Evolutionary conservation across 2,329 filamentous ascomycete genomes (phyloP).

Genomic region (Aspergillus viridinutans): DNA sequence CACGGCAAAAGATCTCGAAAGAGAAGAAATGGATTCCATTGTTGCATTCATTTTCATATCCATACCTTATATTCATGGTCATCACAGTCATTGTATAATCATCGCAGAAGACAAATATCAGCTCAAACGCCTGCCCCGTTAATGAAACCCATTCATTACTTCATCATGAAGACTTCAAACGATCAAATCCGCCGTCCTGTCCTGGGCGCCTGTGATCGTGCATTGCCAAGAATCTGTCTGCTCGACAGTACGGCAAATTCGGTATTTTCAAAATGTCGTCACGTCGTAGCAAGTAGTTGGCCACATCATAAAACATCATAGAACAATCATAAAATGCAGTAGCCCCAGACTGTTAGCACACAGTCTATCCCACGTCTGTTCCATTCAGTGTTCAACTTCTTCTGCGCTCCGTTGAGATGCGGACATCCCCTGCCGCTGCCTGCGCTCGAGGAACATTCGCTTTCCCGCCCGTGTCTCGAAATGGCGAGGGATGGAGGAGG

Average conservation of each 20-base stretch:
- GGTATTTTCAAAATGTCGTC: not conserved
- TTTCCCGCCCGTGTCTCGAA: constrained; percentile 88
- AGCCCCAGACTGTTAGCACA: not conserved
- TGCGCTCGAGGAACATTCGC: constrained; percentile 61
- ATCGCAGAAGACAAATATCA: not conserved
- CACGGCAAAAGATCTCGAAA: not conserved
- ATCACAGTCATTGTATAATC: not conserved
- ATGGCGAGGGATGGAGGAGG: constrained; percentile 70
- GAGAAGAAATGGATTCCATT: not conserved
- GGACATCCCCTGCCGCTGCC: constrained; percentile 19
- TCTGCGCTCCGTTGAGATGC: constrained; percentile 33
- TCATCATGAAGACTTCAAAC: not conserved
- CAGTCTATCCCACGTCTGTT: not conserved
- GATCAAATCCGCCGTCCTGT: not conserved
- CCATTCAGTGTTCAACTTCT: constrained; percentile 31
- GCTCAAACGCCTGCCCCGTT: not conserved
- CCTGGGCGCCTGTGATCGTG: not conserved
- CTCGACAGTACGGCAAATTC: not conserved
- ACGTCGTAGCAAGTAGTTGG: not conserved
- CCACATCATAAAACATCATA: not conserved
- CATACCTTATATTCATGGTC: not conserved
- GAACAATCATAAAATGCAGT: not conserved
- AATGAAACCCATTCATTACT: not conserved
- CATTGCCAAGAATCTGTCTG: not conserved
- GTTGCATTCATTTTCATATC: not conserved